These are phyloP conservation scores for Closterium sp. DNA, from an alignment of 139 green algal genomes.

Conservation along the genomic window DNA sequence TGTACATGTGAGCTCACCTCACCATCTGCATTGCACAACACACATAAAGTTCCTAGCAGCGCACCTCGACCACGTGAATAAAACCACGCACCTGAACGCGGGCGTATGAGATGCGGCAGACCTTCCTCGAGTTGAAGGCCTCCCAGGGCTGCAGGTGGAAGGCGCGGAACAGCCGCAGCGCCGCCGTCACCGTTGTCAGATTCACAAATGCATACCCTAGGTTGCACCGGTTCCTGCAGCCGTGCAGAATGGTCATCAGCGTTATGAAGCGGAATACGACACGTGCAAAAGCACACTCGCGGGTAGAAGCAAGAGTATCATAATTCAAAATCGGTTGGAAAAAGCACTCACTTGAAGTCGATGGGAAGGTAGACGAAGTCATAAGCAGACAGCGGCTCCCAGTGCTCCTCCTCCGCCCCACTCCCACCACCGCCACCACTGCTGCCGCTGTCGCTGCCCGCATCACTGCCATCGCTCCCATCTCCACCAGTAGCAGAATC, in stretches of 20 bases:
- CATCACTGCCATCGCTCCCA: neutral
- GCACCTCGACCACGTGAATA: no score
- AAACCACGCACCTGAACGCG: slow-evolving; percentile 46
- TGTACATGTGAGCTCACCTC: no score
- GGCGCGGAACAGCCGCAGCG: slow-evolving; percentile 57
- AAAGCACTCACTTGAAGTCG: slow-evolving; percentile 64
- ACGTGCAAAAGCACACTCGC: no score
- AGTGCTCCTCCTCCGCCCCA: neutral
- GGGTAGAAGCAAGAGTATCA: no score
- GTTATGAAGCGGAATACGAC: no score
- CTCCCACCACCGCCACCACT: neutral
- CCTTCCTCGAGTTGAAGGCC: slow-evolving; percentile 71
- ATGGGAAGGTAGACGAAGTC: slow-evolving; percentile 81
- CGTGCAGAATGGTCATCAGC: neutral
- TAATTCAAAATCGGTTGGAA: no score
- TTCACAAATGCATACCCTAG: slow-evolving; percentile 78
- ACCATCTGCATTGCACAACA: neutral
- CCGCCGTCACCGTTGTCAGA: slow-evolving; percentile 50
- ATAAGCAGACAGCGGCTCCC: slow-evolving; percentile 65
- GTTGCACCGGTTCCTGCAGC: slow-evolving; percentile 68
- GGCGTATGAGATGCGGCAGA: slow-evolving; percentile 58
- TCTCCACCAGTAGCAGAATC: neutral
- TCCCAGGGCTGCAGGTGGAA: slow-evolving; percentile 73
- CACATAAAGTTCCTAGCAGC: no score
- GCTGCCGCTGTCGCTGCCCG: neutral